phyloP scores from a whole-genome alignment of 805 yeast genomes.

The Candida pseudofarinosa region DNA sequence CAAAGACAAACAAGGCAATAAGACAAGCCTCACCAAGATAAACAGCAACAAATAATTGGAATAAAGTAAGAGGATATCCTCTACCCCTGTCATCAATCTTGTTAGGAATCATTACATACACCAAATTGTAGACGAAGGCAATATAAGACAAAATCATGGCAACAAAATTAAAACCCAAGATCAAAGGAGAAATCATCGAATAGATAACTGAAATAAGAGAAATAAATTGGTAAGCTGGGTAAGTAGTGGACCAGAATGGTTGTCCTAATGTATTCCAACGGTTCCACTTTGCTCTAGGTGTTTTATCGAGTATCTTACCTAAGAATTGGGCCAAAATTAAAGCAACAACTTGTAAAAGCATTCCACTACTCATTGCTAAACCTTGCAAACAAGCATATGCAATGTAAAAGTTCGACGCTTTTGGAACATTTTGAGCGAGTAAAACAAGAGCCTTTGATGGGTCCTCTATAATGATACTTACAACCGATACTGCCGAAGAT shows the following conservation, averaged over 20 bases:
- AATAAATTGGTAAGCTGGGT: slow-evolving; percentile 74
- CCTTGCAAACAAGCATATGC: slow-evolving; percentile 81
- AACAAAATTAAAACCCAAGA: slow-evolving; percentile 61
- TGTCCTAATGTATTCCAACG: slow-evolving; percentile 60
- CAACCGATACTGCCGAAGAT: slow-evolving; percentile 79
- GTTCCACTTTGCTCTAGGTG: slow-evolving; percentile 91
- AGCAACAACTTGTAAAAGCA: slow-evolving; percentile 69
- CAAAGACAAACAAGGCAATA: slow-evolving; percentile 68
- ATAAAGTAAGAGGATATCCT: slow-evolving; percentile 66
- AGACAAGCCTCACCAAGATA: slow-evolving; percentile 70
- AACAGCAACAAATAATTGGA: slow-evolving; percentile 67
- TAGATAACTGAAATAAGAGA: slow-evolving; percentile 71
- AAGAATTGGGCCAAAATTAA: slow-evolving; percentile 68
- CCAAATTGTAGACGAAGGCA: slow-evolving; percentile 60
- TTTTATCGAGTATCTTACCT: slow-evolving; percentile 68
- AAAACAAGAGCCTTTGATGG: slow-evolving; percentile 73
- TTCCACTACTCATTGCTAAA: slow-evolving; percentile 69
- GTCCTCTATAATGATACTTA: slow-evolving; percentile 58
- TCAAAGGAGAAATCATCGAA: slow-evolving; percentile 73
- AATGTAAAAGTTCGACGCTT: slow-evolving; percentile 87
- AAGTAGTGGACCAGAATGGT: slow-evolving; percentile 78
- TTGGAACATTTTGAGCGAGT: slow-evolving; percentile 76
- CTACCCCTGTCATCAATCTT: slow-evolving; percentile 66
- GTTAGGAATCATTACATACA: slow-evolving; percentile 57
- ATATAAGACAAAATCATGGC: slow-evolving; percentile 54